Conservation (phyloP, 1,139 yeast genomes). For the Taiozyma sp. region DNA sequence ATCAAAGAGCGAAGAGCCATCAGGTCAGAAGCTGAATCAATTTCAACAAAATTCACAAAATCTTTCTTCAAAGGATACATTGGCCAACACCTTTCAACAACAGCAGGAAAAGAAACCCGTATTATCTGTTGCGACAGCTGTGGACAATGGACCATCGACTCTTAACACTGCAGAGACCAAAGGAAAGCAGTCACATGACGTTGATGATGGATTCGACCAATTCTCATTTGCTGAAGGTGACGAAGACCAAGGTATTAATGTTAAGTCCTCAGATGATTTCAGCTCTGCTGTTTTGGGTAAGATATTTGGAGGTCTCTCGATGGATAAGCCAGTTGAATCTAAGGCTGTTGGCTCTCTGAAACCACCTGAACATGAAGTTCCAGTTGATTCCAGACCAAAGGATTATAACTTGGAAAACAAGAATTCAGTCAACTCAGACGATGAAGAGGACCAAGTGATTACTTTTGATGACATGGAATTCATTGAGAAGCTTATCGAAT, state of each 20-base stretch:
- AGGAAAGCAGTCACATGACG: not conserved
- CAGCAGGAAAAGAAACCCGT: not conserved
- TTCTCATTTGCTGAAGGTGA: slow-evolving; percentile 22
- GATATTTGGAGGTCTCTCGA: slow-evolving; percentile 7
- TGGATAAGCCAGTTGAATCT: not conserved
- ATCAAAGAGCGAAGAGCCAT: not conserved
- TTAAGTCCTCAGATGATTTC: slow-evolving; percentile 4
- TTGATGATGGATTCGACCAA: slow-evolving; percentile 7
- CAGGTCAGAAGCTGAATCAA: not conserved
- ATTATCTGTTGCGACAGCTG: not conserved
- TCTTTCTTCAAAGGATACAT: not conserved
- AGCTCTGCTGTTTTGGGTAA: slow-evolving; percentile 5
- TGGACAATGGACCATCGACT: not conserved
- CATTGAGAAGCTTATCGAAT: slow-evolving; percentile 23
- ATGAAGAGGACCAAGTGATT: slow-evolving; percentile 9
- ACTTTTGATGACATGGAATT: slow-evolving; percentile 21
- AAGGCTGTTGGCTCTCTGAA: not conserved
- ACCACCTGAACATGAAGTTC: not conserved
- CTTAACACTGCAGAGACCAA: not conserved
- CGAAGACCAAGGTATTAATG: slow-evolving; percentile 16
- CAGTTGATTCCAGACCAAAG: not conserved
- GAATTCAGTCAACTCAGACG: not conserved
- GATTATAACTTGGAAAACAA: not conserved
- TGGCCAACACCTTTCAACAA: not conserved
- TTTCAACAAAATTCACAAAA: not conserved